A percentile compares a stretch with the other conserved stretches of the same genome.
These are phyloP conservation scores for Isochrysis galbana DNA, from an alignment of 78 protist genomes.

Conservation along the genomic window DNA sequence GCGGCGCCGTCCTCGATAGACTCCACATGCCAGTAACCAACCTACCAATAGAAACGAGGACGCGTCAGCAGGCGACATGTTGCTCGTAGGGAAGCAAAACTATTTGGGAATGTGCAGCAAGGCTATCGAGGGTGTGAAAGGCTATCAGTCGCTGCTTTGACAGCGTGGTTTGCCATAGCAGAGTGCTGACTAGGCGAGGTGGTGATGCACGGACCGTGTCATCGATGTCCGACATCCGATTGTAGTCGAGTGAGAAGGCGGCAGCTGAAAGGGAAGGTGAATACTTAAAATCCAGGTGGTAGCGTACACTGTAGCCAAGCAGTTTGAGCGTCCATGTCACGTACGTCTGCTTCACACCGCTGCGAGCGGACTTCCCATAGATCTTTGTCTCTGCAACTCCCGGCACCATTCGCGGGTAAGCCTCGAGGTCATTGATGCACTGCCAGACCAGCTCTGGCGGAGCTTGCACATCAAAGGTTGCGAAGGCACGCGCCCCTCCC, in stretches of 20 bases:
- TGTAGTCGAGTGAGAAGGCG: neutral
- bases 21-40: neutral
- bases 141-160: too few relatives aligned
- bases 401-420: neutral
- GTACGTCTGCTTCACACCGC: neutral
- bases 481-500: neutral
- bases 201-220: neutral
- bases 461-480: neutral
- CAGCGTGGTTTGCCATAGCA: too few relatives aligned
- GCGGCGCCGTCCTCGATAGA: neutral
- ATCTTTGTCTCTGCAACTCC: neutral
- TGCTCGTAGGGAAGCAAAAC: too few relatives aligned
- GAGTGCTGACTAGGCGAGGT: too few relatives aligned
- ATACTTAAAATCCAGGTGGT: neutral
- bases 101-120: too few relatives aligned
- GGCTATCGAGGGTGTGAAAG: too few relatives aligned
- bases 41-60: neutral
- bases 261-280: neutral
- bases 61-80: too few relatives aligned
- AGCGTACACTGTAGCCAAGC: neutral
- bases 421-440: neutral
- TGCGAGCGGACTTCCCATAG: neutral
- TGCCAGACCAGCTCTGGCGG: neutral
- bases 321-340: neutral
- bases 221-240: neutral